These are phyloP conservation scores for Beauveria pseudobassiana DNA, from an alignment of 2,329 filamentous ascomycete species.

Conservation along the genomic window DNA sequence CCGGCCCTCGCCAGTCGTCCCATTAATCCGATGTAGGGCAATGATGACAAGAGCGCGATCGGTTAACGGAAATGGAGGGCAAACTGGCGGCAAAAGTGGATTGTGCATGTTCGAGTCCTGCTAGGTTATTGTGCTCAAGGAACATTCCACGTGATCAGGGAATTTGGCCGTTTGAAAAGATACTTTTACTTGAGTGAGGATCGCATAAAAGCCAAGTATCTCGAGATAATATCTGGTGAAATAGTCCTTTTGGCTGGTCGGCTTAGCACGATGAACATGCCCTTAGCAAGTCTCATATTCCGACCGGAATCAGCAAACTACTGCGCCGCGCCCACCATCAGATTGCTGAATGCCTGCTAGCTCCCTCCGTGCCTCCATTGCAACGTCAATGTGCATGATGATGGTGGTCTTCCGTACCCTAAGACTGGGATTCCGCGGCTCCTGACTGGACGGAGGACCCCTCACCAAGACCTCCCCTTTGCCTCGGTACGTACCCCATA, in stretches of 20 bases:
- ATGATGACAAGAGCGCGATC: not conserved
- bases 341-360: not conserved
- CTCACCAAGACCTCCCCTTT: not conserved
- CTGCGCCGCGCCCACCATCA: not conserved
- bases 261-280: no score
- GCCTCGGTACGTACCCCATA: not conserved
- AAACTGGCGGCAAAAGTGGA: slow-evolving; percentile 1
- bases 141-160: no score
- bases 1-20: not conserved
- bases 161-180: no score
- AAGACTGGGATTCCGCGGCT: not conserved
- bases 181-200: no score
- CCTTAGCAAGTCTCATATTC: not conserved
- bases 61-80: slow-evolving; percentile 4
- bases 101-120: not conserved
- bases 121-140: no score
- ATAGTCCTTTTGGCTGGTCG: no score
- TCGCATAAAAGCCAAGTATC: no score
- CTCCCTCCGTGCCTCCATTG: not conserved
- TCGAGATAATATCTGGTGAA: no score
- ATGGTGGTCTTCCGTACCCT: not conserved
- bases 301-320: slow-evolving; percentile 5
- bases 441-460: not conserved
- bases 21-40: not conserved
- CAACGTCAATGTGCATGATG: not conserved